Evolutionary conservation across 1,139 yeast genomes (phyloP).

Genomic region (Candida sp.): DNA sequence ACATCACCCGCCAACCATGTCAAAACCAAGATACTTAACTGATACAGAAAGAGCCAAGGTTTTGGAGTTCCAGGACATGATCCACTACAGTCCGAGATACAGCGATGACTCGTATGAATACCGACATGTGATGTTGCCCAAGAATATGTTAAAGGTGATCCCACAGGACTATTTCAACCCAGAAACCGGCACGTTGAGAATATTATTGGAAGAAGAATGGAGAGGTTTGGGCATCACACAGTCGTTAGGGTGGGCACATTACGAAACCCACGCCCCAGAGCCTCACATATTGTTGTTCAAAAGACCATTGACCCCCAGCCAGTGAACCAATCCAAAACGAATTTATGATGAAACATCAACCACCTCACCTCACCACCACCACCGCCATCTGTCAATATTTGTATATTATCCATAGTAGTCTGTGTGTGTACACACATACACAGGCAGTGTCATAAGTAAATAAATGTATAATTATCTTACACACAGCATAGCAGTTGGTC

Average conservation of each 20-base stretch:
- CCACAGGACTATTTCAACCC: slow-evolving; percentile 97
- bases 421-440: background rate
- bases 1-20: slow-evolving; percentile 21
- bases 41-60: slow-evolving; percentile 87
- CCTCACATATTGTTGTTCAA: slow-evolving; percentile 96
- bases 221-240: slow-evolving; percentile 98
- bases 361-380: background rate
- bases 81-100: slow-evolving; percentile 92
- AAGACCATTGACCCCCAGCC: slow-evolving; percentile 51
- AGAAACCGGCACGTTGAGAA: slow-evolving; percentile 92
- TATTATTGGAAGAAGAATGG: slow-evolving; percentile 97
- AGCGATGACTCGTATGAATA: slow-evolving; percentile 87
- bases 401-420: background rate
- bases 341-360: background rate
- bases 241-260: slow-evolving; percentile 98
- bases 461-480: slow-evolving; percentile 1
- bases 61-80: slow-evolving; percentile 90
- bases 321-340: slow-evolving; percentile 6
- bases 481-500: background rate
- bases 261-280: slow-evolving; percentile 98
- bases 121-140: slow-evolving; percentile 97
- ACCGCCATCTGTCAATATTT: background rate
- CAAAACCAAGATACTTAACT: slow-evolving; percentile 69
- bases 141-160: slow-evolving; percentile 91
- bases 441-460: background rate